phyloP scores from a whole-genome alignment of 148 eudicot species.

The Rhododendron vialii region DNA sequence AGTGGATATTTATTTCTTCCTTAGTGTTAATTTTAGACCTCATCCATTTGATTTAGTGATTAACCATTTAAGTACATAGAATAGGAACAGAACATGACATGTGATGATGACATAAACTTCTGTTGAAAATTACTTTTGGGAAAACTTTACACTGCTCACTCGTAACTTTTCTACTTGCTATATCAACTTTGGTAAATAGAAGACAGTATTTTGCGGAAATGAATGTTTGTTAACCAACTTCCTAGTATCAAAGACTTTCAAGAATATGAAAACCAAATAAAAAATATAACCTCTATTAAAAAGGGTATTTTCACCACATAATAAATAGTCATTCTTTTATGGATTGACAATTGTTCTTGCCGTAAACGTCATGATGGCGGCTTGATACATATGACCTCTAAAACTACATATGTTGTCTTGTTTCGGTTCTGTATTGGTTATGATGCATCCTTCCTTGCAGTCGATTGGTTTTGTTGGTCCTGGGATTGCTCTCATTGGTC shows the following conservation, averaged over 20 bases:
- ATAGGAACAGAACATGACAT: background rate
- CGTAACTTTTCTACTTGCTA: background rate
- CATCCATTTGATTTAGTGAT: background rate
- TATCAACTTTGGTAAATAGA: background rate
- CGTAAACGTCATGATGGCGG: background rate
- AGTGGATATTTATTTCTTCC: background rate
- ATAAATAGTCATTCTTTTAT: background rate
- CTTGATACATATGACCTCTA: background rate
- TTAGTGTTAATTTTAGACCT: background rate
- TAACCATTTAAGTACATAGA: background rate
- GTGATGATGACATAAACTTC: background rate
- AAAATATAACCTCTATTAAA: background rate
- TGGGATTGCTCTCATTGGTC: constrained; percentile 66
- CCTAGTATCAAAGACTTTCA: background rate
- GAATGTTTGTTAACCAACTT: background rate
- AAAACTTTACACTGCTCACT: background rate
- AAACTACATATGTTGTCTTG: background rate
- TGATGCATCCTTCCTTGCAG: constrained; percentile 34
- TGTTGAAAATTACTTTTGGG: background rate
- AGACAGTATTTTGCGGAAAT: background rate
- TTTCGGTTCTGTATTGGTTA: background rate
- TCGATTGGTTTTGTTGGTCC: constrained; percentile 88
- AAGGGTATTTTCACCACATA: background rate
- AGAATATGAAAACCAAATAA: background rate
- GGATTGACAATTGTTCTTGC: background rate